Conservation (phyloP, 2,329 filamentous ascomycete species). For the Cyanodermella asteris region DNA sequence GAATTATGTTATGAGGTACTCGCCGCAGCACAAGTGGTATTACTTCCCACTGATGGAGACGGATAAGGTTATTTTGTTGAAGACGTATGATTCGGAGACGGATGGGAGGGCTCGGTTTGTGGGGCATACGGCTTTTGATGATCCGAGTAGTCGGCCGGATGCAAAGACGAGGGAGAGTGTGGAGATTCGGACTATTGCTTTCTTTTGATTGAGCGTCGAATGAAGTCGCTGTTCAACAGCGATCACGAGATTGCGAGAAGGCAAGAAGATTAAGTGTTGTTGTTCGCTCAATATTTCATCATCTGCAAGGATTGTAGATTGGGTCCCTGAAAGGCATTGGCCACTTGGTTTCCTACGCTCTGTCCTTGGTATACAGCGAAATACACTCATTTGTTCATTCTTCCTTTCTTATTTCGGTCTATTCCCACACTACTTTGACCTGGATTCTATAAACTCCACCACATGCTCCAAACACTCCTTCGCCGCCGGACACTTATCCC, state of each 20-base stretch:
- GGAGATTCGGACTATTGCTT: slow-evolving; percentile 20
- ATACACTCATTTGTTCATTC: too few relatives aligned
- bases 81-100: slow-evolving; percentile 17
- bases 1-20: slow-evolving; percentile 19
- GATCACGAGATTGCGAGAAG: too few relatives aligned
- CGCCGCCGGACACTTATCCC: background rate
- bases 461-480: slow-evolving; percentile 1
- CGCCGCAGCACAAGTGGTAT: slow-evolving; percentile 16
- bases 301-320: too few relatives aligned
- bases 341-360: too few relatives aligned
- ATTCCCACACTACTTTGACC: too few relatives aligned
- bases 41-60: slow-evolving; percentile 19
- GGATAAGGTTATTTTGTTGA: slow-evolving; percentile 17
- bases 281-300: too few relatives aligned
- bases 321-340: too few relatives aligned
- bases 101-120: slow-evolving; percentile 16
- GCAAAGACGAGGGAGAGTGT: slow-evolving; percentile 17
- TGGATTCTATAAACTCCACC: slow-evolving; percentile 3
- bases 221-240: too few relatives aligned
- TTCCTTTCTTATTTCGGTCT: too few relatives aligned
- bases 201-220: slow-evolving; percentile 15
- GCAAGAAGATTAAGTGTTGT: too few relatives aligned
- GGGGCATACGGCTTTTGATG: slow-evolving; percentile 18
- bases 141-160: slow-evolving; percentile 13
- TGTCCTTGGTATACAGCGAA: too few relatives aligned